Evolutionary conservation across 1,139 yeast species (phyloP).

Genomic region (Diutina scorzettiae): DNA sequence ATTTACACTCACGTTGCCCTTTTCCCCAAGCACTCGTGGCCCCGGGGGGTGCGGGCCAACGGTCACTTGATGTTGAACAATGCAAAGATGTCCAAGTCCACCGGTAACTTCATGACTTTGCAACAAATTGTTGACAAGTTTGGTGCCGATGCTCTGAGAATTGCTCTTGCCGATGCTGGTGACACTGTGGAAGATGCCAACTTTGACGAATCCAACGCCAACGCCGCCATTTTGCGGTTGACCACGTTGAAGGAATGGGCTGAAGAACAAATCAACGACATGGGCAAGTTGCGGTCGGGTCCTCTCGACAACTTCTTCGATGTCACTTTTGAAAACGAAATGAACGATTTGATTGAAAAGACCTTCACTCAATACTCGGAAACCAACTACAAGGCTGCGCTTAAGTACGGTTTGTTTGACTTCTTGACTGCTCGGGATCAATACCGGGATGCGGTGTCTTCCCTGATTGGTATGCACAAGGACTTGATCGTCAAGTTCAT

Average conservation of each 20-base stretch:
- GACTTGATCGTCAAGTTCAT: constrained; percentile 74
- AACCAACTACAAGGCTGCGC: constrained; percentile 79
- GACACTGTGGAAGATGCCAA: constrained; percentile 96
- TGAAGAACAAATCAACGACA: constrained; percentile 51
- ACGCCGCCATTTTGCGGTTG: constrained; percentile 92
- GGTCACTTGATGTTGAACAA: constrained; percentile 94
- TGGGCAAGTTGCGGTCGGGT: constrained; percentile 57
- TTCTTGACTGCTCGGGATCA: constrained; percentile 92
- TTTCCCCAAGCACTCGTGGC: constrained; percentile 89
- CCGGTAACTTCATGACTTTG: constrained; percentile 94
- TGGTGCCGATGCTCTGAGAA: constrained; percentile 97
- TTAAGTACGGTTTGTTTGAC: constrained; percentile 86
- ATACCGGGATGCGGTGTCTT: constrained; percentile 72
- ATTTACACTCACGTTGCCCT: constrained; percentile 86
- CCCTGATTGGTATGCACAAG: constrained; percentile 60
- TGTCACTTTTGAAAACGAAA: constrained; percentile 83
- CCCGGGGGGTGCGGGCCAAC: constrained; percentile 84
- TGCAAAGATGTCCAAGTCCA: constrained; percentile 95
- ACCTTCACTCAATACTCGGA: constrained; percentile 57
- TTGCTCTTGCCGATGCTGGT: constrained; percentile 98
- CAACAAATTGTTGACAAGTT: constrained; percentile 74
- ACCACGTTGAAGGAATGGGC: constrained; percentile 93
- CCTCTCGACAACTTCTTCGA: constrained; percentile 63
- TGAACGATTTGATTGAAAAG: constrained; percentile 69
- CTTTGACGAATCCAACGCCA: constrained; percentile 92